phyloP scores from a whole-genome alignment of 129 eudicot genomes.

The Flaveria sonorensis region DNA sequence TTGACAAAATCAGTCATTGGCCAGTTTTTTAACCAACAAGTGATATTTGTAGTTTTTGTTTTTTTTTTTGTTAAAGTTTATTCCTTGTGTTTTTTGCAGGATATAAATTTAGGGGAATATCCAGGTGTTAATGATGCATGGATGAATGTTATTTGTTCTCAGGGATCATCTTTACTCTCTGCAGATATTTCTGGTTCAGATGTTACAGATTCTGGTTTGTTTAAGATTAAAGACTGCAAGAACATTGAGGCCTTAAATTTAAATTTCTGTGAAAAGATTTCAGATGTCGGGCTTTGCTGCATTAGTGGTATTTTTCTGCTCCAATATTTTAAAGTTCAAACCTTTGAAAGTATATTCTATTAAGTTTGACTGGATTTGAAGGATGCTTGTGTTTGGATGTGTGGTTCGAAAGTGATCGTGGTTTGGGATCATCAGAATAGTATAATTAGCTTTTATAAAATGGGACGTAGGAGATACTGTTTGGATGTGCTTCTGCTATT shows the following conservation, averaged over 20 bases:
- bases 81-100: constrained; percentile 46
- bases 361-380: neutral
- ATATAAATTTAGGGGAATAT: constrained; percentile 81
- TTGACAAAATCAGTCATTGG: neutral
- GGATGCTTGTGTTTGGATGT: neutral
- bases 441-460: neutral
- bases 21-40: no score
- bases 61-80: neutral
- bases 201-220: constrained; percentile 74
- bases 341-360: neutral
- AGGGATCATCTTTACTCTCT: constrained; percentile 78
- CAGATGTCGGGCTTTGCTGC: constrained; percentile 59
- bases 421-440: neutral
- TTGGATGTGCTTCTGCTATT: neutral
- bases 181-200: constrained; percentile 87
- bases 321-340: neutral
- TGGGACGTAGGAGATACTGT: neutral
- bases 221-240: constrained; percentile 55
- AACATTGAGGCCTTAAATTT: constrained; percentile 63
- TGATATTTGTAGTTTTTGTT: neutral
- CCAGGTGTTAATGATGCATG: constrained; percentile 75
- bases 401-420: neutral
- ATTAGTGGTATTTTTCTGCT: constrained; percentile 42
- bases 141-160: constrained; percentile 85
- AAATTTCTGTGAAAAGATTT: constrained; percentile 71